Percentiles rank a stretch among this genome's conserved stretches.
Conservation (phyloP, 352 stramenopile species). For the Phytophthora tubulina region DNA sequence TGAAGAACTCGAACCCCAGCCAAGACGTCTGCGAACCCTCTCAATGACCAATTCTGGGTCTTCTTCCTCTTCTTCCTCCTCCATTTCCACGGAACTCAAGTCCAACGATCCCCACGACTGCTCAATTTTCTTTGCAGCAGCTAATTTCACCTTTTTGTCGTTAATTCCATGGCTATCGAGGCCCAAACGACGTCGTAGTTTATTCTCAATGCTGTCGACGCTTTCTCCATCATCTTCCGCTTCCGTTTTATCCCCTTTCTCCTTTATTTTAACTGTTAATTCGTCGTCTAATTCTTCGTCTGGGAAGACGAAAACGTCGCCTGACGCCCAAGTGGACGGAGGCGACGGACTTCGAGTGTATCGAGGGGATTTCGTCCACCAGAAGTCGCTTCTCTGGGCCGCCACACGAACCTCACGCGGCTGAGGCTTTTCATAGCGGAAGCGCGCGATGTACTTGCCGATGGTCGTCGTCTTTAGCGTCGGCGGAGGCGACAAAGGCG, state of each 20-base stretch:
- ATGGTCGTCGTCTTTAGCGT: constrained; percentile 59
- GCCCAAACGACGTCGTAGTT: constrained; percentile 31
- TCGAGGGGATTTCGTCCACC: constrained; percentile 61
- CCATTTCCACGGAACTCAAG: constrained; percentile 18
- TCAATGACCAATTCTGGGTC: constrained; percentile 69
- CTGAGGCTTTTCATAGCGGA: constrained; percentile 63
- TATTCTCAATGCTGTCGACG: constrained; percentile 39
- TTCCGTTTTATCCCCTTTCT: background rate
- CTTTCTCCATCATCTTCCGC: constrained; percentile 12
- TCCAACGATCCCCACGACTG: constrained; percentile 20
- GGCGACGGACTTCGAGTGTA: constrained; percentile 34
- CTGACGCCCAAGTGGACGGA: constrained; percentile 35
- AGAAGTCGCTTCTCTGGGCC: constrained; percentile 53
- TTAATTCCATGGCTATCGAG: constrained; percentile 1
- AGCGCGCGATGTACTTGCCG: constrained; percentile 76
- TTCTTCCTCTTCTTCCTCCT: constrained; percentile 34
- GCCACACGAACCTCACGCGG: constrained; percentile 53
- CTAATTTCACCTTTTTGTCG: background rate
- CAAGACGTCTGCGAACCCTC: constrained; percentile 65
- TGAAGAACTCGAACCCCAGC: constrained; percentile 30
- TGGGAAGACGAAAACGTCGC: constrained; percentile 32
- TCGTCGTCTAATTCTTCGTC: constrained; percentile 21
- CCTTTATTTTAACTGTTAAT: background rate
- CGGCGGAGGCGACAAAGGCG: constrained; percentile 19
- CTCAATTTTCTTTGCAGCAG: background rate